phyloP scores from a whole-genome alignment of 805 yeast genomes.

The Geotrichum ghanense region DNA sequence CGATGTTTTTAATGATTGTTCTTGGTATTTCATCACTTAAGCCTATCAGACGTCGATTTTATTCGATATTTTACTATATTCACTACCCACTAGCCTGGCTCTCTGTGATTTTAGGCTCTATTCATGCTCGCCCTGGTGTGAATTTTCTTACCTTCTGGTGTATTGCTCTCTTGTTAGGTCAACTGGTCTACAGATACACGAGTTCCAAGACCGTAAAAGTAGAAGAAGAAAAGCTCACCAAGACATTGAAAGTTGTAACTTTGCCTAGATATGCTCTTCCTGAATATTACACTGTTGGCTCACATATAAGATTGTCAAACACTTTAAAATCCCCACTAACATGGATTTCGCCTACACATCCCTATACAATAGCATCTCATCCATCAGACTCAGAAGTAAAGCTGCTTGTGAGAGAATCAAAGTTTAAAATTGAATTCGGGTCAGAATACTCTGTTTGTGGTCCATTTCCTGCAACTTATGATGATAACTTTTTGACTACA shows the following conservation, averaged over 20 bases:
- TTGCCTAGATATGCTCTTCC: slow-evolving; percentile 36
- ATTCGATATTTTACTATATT: slow-evolving; percentile 51
- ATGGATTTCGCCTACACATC: slow-evolving; percentile 32
- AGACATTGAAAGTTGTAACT: slow-evolving; percentile 36
- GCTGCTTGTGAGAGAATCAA: slow-evolving; percentile 30
- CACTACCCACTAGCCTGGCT: slow-evolving; percentile 78
- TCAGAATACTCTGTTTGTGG: slow-evolving; percentile 29
- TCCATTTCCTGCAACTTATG: slow-evolving; percentile 28
- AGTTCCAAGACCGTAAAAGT: slow-evolving; percentile 13
- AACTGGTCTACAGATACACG: slow-evolving; percentile 39
- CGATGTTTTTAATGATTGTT: slow-evolving; percentile 48
- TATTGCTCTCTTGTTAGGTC: slow-evolving; percentile 40
- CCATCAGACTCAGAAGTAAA: slow-evolving; percentile 33
- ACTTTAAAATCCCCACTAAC: slow-evolving; percentile 24
- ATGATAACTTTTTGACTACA: slow-evolving; percentile 32
- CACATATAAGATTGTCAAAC: slow-evolving; percentile 31
- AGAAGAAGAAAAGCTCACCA: slow-evolving; percentile 31
- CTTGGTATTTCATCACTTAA: slow-evolving; percentile 62
- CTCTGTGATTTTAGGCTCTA: slow-evolving; percentile 49
- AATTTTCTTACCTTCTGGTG: slow-evolving; percentile 47
- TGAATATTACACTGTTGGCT: slow-evolving; percentile 32
- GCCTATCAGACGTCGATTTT: slow-evolving; percentile 45
- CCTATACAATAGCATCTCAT: slow-evolving; percentile 41
- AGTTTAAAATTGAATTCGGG: slow-evolving; percentile 13
- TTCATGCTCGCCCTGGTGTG: slow-evolving; percentile 75